These are phyloP conservation scores for Cephalotrichum gorgonifer DNA, from an alignment of 2,329 filamentous ascomycete genomes.

Conservation along the genomic window DNA sequence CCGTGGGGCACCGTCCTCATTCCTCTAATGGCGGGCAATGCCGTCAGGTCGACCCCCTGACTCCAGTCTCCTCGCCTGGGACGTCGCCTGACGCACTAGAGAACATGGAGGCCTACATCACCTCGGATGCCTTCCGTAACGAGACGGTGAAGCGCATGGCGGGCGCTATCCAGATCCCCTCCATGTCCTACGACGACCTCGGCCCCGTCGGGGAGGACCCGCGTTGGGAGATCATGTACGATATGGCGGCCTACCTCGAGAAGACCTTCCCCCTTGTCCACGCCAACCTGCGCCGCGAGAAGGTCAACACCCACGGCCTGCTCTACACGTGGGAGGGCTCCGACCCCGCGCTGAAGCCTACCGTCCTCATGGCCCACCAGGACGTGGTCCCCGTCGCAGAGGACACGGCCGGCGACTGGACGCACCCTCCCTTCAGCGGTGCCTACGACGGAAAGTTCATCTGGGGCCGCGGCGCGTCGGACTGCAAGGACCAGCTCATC, in stretches of 20 bases:
- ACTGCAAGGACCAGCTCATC: conserved; percentile 51
- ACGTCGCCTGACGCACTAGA: conserved; percentile 11
- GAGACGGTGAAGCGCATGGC: conserved; percentile 24
- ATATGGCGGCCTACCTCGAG: conserved; percentile 39
- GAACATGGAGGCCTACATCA: conserved; percentile 20
- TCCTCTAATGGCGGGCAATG: conserved; percentile 10
- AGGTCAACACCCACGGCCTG: conserved; percentile 48
- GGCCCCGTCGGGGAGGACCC: conserved; percentile 42
- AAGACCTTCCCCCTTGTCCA: conserved; percentile 42
- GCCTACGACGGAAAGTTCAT: conserved; percentile 45
- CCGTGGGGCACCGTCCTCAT: background rate
- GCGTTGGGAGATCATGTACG: conserved; percentile 47
- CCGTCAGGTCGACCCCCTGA: conserved; percentile 21
- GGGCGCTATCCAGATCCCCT: conserved; percentile 41
- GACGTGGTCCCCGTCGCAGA: conserved; percentile 51
- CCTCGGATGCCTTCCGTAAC: conserved; percentile 19
- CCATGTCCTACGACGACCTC: conserved; percentile 44
- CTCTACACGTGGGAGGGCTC: conserved; percentile 47
- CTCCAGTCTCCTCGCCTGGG: conserved; percentile 15
- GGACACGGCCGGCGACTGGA: conserved; percentile 41
- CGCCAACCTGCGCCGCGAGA: conserved; percentile 34
- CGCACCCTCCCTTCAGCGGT: conserved; percentile 48
- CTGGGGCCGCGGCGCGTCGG: conserved; percentile 50
- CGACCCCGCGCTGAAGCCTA: conserved; percentile 38
- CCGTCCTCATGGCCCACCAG: conserved; percentile 52